Evolutionary conservation across 148 eudicot genomes (phyloP).

Genomic region (Beta vulgaris): DNA sequence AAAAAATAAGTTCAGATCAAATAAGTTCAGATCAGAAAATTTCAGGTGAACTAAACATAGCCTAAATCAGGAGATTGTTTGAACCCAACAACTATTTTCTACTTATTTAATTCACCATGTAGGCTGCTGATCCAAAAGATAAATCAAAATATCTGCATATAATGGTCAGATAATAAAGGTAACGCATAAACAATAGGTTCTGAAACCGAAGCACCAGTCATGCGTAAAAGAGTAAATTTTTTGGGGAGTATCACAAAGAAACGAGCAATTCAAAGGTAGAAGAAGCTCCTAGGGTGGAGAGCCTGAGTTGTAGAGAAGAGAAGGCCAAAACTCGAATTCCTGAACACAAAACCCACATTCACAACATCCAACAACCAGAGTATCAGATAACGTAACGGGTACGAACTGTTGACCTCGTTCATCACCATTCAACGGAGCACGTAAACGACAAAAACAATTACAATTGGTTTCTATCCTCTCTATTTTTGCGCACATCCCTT

Average conservation of each 20-base stretch:
- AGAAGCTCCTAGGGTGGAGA: not conserved
- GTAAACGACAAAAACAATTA: slow-evolving; percentile 11
- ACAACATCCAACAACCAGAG: not conserved
- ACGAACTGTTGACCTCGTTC: slow-evolving; percentile 1
- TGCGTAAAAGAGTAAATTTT: not conserved
- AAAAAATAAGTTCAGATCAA: too few relatives aligned
- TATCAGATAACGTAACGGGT: slow-evolving; percentile 26
- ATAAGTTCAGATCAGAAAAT: too few relatives aligned
- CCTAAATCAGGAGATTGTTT: too few relatives aligned
- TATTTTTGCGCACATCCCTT: too few relatives aligned
- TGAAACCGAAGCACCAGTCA: not conserved
- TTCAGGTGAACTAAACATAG: too few relatives aligned
- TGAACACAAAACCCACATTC: too few relatives aligned
- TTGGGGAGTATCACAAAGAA: not conserved
- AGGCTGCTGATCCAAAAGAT: too few relatives aligned
- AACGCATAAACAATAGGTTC: not conserved
- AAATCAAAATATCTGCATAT: too few relatives aligned
- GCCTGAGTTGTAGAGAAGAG: not conserved
- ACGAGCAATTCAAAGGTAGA: not conserved
- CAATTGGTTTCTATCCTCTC: too few relatives aligned
- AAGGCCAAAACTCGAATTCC: not conserved
- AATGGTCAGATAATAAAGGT: too few relatives aligned
- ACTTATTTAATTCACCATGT: too few relatives aligned
- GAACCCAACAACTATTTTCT: too few relatives aligned
- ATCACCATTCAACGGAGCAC: not conserved